Percentiles rank a stretch among this genome's conserved stretches.
Evolutionary conservation across 2,329 filamentous ascomycete species (phyloP).

Genomic region (Aspergillus viridinutans): DNA sequence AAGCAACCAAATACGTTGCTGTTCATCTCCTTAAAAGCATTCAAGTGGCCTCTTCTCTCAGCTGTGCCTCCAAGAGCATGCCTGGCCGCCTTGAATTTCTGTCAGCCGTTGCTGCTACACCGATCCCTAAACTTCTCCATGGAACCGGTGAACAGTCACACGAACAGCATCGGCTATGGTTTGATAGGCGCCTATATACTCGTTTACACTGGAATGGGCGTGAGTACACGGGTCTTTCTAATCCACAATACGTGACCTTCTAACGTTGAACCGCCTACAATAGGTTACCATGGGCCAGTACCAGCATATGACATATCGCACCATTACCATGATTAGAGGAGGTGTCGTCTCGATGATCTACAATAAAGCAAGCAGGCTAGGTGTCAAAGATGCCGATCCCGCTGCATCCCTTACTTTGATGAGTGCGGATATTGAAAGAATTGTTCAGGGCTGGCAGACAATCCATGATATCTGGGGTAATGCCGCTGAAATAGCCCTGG

Average conservation of each 20-base stretch:
- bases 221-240: constrained; percentile 19
- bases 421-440: constrained; percentile 45
- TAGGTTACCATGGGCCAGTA: constrained; percentile 40
- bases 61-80: constrained; percentile 30
- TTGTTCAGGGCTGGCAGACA: constrained; percentile 38
- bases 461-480: constrained; percentile 47
- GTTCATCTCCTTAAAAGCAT: constrained; percentile 24
- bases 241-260: neutral
- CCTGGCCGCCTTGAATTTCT: constrained; percentile 35
- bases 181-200: constrained; percentile 43
- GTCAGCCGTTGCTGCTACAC: constrained; percentile 37
- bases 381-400: constrained; percentile 31
- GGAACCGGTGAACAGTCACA: constrained; percentile 22
- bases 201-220: constrained; percentile 41
- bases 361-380: constrained; percentile 36
- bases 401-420: constrained; percentile 42
- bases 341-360: constrained; percentile 50
- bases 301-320: constrained; percentile 41
- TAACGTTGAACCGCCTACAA: neutral
- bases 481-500: constrained; percentile 43
- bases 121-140: constrained; percentile 32
- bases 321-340: constrained; percentile 42
- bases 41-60: constrained; percentile 32
- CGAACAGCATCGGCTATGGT: constrained; percentile 38
- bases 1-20: constrained; percentile 29